A percentile compares a stretch with the other conserved stretches of the same genome.
These are phyloP conservation scores for Dactylonectria macrodidyma DNA, from an alignment of 2,329 filamentous ascomycete genomes.

Conservation along the genomic window DNA sequence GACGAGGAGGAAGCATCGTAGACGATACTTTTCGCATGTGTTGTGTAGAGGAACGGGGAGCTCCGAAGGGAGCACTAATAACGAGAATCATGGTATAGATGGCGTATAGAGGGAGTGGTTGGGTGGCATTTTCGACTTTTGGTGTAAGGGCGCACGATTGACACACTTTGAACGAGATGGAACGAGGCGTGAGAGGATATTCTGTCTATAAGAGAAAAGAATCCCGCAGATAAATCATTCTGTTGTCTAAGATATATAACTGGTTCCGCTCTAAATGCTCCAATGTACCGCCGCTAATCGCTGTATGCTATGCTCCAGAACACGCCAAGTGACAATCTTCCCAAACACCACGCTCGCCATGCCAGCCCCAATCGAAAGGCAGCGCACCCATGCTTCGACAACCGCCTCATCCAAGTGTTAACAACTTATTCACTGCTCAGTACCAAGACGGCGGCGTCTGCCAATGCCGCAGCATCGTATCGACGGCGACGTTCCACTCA, in stretches of 20 bases:
- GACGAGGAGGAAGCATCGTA: constrained; percentile 42
- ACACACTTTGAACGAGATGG: background rate
- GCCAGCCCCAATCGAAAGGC: background rate
- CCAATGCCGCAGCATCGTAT: constrained; percentile 80
- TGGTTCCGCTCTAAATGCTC: background rate
- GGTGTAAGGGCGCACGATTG: background rate
- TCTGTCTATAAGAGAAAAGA: background rate
- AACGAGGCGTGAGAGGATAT: background rate
- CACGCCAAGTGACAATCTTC: background rate
- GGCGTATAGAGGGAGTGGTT: background rate
- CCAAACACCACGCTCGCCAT: background rate
- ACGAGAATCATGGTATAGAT: constrained; percentile 4
- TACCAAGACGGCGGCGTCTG: constrained; percentile 70
- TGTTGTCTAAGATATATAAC: background rate
- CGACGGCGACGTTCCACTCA: constrained; percentile 77
- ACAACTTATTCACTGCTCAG: constrained; percentile 44
- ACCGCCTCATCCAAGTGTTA: too few relatives aligned
- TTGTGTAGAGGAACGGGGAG: background rate
- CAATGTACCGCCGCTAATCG: background rate
- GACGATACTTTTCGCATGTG: too few relatives aligned
- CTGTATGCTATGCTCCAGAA: background rate
- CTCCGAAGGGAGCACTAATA: background rate
- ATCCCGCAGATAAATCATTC: background rate
- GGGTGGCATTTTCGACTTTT: background rate
- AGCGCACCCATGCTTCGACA: background rate